Conservation (phyloP, 2,329 filamentous ascomycete genomes). For the Curvularia sp. region DNA sequence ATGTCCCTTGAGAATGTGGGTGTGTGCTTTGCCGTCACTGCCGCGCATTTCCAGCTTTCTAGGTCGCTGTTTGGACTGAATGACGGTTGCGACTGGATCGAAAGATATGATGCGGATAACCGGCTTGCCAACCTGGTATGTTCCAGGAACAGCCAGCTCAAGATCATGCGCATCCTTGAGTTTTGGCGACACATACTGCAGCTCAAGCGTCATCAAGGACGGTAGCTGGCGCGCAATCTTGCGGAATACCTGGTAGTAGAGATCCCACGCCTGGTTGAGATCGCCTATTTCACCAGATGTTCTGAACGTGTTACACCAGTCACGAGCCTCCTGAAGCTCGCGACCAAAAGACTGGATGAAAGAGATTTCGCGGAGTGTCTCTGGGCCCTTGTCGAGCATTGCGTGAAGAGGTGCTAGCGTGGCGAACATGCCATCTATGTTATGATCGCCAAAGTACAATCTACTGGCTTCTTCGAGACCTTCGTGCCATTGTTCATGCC, state of each 20-base stretch:
- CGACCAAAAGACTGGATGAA: slow-evolving; percentile 97
- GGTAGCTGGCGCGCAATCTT: slow-evolving; percentile 93
- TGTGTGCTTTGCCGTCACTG: slow-evolving; percentile 86
- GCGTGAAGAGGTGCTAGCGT: slow-evolving; percentile 90
- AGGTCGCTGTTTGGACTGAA: slow-evolving; percentile 95
- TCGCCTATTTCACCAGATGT: slow-evolving; percentile 90
- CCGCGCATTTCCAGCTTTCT: slow-evolving; percentile 87
- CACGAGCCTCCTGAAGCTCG: slow-evolving; percentile 90
- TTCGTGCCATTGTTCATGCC: slow-evolving; percentile 99
- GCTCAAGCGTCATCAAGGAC: slow-evolving; percentile 88
- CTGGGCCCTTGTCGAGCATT: slow-evolving; percentile 85
- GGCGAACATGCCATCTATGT: slow-evolving; percentile 96
- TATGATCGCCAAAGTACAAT: slow-evolving; percentile 95
- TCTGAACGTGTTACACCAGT: slow-evolving; percentile 94
- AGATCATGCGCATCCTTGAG: slow-evolving; percentile 84
- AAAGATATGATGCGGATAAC: slow-evolving; percentile 89
- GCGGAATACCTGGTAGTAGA: slow-evolving; percentile 98
- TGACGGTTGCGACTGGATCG: slow-evolving; percentile 87
- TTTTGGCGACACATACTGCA: slow-evolving; percentile 96
- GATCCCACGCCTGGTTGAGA: slow-evolving; percentile 97
- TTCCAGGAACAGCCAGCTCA: slow-evolving; percentile 94
- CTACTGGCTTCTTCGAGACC: slow-evolving; percentile 95
- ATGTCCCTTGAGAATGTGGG: slow-evolving; percentile 95
- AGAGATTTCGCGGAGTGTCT: slow-evolving; percentile 93
- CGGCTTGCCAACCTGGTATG: slow-evolving; percentile 80